Evolutionary conservation across 306 rosid species (phyloP).

Genomic region (Alnus glutinosa): DNA sequence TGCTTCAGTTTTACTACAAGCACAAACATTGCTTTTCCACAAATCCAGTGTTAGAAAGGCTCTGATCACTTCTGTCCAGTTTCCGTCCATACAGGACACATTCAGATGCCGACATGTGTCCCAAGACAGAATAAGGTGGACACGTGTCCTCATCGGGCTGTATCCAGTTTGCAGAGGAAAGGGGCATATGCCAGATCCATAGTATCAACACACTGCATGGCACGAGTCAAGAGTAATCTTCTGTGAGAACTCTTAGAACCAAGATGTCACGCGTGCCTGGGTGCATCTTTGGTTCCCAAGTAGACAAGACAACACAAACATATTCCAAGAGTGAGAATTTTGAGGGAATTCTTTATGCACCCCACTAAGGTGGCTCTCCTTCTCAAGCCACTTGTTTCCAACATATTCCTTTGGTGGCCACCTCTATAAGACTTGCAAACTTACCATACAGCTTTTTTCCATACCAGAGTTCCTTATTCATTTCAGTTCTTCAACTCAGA

Average conservation of each 20-base stretch:
- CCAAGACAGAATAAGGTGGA: not conserved
- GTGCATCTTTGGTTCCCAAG: conserved; percentile 35
- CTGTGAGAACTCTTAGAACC: not conserved
- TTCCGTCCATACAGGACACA: not conserved
- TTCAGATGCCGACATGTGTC: not conserved
- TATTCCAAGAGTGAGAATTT: conserved; percentile 53
- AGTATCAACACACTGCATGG: not conserved
- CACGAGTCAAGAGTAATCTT: not conserved
- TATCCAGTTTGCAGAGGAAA: not conserved
- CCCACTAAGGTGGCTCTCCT: conserved; percentile 40
- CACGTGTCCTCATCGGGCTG: not conserved
- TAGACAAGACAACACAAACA: conserved; percentile 38
- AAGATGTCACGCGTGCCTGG: conserved; percentile 2
- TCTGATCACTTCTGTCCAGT: not conserved
- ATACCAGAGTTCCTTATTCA: conserved; percentile 7
- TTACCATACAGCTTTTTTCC: conserved; percentile 19
- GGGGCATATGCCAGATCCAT: not conserved
- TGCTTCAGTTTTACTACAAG: not conserved
- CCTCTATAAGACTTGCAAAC: conserved; percentile 30
- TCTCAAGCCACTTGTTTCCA: conserved; percentile 36
- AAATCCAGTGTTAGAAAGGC: not conserved
- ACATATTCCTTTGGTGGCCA: conserved; percentile 38
- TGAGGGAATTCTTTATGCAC: conserved; percentile 46
- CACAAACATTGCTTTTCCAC: not conserved
- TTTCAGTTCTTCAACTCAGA: conserved; percentile 6